A percentile compares a stretch with the other conserved stretches of the same genome.
These are phyloP conservation scores for Fomitopsis serialis DNA, from an alignment of 768 basidiomycete species.

Conservation along the genomic window DNA sequence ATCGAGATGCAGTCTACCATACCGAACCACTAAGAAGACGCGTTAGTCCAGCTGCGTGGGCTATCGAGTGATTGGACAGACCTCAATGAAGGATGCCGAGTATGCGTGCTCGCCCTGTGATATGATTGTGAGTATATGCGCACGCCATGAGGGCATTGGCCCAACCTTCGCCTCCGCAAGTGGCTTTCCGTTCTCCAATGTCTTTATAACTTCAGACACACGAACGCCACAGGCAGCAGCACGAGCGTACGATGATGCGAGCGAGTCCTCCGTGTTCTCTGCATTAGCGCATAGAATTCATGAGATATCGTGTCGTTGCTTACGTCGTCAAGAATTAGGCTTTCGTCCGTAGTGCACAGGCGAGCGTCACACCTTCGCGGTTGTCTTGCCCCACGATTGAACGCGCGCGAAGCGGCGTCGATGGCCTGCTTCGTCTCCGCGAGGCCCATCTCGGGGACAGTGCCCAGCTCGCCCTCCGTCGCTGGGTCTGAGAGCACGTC, in stretches of 20 bases:
- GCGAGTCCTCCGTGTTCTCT: conserved; percentile 83
- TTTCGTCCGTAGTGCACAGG: no score
- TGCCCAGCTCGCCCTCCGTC: conserved; percentile 76
- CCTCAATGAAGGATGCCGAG: conserved; percentile 81
- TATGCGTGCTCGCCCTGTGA: conserved; percentile 79
- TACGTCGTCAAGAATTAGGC: no score
- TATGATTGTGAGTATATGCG: background rate
- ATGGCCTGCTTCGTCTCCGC: conserved; percentile 84
- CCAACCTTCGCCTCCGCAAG: conserved; percentile 73
- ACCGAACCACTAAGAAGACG: conserved; percentile 77
- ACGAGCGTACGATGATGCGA: conserved; percentile 67
- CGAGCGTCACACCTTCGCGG: conserved; percentile 61
- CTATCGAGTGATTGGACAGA: conserved; percentile 27
- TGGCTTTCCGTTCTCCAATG: conserved; percentile 94
- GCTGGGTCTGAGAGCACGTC: conserved; percentile 65
- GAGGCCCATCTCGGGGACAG: conserved; percentile 84
- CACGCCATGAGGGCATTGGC: background rate
- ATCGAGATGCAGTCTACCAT: no score
- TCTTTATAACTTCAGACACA: conserved; percentile 37
- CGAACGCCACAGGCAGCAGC: background rate
- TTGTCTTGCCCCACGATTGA: conserved; percentile 83
- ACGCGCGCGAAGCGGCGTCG: conserved; percentile 71
- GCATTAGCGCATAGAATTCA: conserved; percentile 76
- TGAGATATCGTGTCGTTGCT: conserved; percentile 85
- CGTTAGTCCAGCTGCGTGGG: background rate